Percentiles rank a stretch among this genome's conserved stretches.
phyloP scores from a whole-genome alignment of 2,329 filamentous ascomycete species.

The Botrytis hyacinthi region DNA sequence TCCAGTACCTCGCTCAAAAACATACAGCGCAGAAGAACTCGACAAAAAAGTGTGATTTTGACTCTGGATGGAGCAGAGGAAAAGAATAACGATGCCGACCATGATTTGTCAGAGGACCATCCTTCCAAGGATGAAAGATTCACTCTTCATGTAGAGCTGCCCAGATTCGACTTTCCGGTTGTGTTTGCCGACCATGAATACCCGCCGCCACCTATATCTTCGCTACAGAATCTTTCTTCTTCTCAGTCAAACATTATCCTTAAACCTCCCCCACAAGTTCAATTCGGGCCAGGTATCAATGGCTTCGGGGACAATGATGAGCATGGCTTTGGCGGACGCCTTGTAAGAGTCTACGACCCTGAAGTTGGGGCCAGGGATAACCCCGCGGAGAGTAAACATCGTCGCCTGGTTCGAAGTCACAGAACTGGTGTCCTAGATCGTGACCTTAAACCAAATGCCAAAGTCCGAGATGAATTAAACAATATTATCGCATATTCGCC shows the following conservation, averaged over 20 bases:
- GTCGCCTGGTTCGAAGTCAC: conserved; percentile 82
- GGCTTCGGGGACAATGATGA: conserved; percentile 53
- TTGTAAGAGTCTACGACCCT: conserved; percentile 89
- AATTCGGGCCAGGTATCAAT: conserved; percentile 86
- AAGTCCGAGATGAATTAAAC: conserved; percentile 91
- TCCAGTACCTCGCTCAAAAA: conserved; percentile 63
- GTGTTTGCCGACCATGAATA: conserved; percentile 96
- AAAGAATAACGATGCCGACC: conserved; percentile 42
- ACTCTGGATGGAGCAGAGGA: conserved; percentile 35
- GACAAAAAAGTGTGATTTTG: conserved; percentile 36
- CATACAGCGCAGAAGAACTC: conserved; percentile 48
- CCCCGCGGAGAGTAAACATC: conserved; percentile 91
- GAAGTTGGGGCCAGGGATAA: conserved; percentile 89
- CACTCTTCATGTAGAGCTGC: conserved; percentile 84
- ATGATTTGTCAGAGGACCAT: conserved; percentile 39
- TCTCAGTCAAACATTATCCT: conserved; percentile 68
- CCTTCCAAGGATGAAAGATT: conserved; percentile 59
- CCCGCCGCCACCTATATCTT: conserved; percentile 76
- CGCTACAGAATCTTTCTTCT: conserved; percentile 61
- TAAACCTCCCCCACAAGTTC: conserved; percentile 83
- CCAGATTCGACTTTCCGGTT: conserved; percentile 91
- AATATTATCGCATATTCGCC: conserved; percentile 88
- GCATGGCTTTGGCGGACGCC: conserved; percentile 52
- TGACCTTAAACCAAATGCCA: conserved; percentile 93
- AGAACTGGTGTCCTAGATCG: conserved; percentile 92